Evolutionary conservation across 176 grass and related monocot genomes (phyloP).

Genomic region (Elymus sibiricus): DNA sequence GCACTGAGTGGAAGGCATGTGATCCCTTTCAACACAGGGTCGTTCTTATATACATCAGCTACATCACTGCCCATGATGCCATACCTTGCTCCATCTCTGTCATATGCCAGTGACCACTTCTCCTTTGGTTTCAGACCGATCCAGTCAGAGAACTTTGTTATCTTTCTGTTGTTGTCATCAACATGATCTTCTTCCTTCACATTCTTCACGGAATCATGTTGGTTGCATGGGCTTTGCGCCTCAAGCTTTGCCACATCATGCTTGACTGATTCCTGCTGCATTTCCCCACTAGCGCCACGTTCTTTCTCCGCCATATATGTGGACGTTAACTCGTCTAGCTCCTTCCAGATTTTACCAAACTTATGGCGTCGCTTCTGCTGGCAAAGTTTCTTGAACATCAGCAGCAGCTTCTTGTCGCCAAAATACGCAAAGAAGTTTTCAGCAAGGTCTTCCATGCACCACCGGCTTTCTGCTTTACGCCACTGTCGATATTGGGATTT

Average conservation of each 20-base stretch:
- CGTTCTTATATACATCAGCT: background rate
- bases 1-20: slow-evolving; percentile 1
- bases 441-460: too few species aligned
- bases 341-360: slow-evolving; percentile 27
- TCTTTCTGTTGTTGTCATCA: background rate
- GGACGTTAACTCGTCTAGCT: slow-evolving; percentile 22
- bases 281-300: background rate
- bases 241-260: background rate
- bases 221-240: background rate
- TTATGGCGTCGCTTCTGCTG: slow-evolving; percentile 10
- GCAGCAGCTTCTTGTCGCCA: too few species aligned
- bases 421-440: too few species aligned
- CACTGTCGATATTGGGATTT: too few species aligned
- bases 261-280: background rate
- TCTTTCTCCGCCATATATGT: background rate
- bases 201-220: background rate
- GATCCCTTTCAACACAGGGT: slow-evolving; percentile 24
- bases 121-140: slow-evolving; percentile 19
- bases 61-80: slow-evolving; percentile 18
- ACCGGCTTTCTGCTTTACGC: too few species aligned
- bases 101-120: slow-evolving; percentile 25
- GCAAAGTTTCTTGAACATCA: too few species aligned
- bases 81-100: slow-evolving; percentile 10
- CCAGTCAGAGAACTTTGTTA: slow-evolving; percentile 18
- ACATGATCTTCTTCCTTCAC: background rate